Evolutionary conservation across 345 rosid species (phyloP), one percentile per base, ranked within the genome.

Genomic region (Draba incana): DNA sequence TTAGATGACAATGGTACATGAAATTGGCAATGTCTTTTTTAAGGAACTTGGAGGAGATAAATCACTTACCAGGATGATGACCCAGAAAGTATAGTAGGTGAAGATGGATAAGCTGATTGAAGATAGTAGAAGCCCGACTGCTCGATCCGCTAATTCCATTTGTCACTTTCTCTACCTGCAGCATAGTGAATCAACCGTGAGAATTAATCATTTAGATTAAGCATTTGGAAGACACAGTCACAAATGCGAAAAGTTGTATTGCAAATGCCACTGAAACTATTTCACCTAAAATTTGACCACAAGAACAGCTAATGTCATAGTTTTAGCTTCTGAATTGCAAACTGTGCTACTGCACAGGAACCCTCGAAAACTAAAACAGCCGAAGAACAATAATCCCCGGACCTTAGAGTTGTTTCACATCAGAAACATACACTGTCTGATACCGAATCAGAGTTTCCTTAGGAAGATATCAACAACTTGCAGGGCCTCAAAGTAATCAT

Each of bases 61-160:
- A 3, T 20, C 8, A 66, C 83, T 82, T 6, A 90, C 98, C 85
- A 92, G 79, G 66, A 93, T 87, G 81, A 93, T 88, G 77, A 86
- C 95, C 99, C 99, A 94, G 68, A 94, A 94, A 20, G 97, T 90
- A 44, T 88, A 91, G 78, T 94, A 90, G 4, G 92, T 91, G 87
- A 90, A 94, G 44, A 88, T 82, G 46, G 95, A 84, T 75, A 94
- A 47, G 81, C 95, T 87, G 83, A 80, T 81, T 6, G 81, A 52
- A 16, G 95, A 77, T 54, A 94, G 57, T 31, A 94, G 57, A 41
- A 90, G 85, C 66, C 99, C 97, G 30, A 91, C 91, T 14, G 86
- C 95, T 69, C 85, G 82, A 76, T 94, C 97, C 3, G 90, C 97
- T 69, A 90, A 69, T 70, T 90, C 99, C 96, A 90, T 94, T 71